phyloP scores from a whole-genome alignment of 2,329 filamentous ascomycete species.

The Diaporthe sp. region DNA sequence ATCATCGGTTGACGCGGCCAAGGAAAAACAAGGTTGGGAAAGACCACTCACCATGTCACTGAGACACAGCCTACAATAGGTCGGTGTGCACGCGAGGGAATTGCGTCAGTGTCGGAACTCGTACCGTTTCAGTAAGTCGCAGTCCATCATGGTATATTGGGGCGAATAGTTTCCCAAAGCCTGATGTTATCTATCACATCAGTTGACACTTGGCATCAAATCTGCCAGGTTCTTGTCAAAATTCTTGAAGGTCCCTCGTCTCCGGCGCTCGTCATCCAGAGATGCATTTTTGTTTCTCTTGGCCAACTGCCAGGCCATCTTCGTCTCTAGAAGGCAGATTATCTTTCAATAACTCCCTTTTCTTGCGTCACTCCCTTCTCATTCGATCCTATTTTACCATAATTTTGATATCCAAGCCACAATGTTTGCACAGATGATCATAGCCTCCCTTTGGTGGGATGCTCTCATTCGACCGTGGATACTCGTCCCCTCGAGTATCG shows the following conservation, averaged over 20 bases:
- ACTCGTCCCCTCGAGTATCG: background rate
- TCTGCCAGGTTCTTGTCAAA: background rate
- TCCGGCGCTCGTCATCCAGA: background rate
- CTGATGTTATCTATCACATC: background rate
- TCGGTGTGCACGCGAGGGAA: background rate
- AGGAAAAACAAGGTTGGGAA: background rate
- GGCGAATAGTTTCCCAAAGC: too few species aligned
- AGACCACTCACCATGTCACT: background rate
- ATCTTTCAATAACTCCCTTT: too few species aligned
- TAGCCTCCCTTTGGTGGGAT: background rate
- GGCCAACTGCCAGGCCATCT: too few species aligned
- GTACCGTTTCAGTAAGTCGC: background rate
- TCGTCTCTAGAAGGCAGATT: too few species aligned
- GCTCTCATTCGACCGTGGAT: background rate
- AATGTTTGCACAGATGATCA: background rate
- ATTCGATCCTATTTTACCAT: too few species aligned
- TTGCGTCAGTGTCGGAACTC: background rate
- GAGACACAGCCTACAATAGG: background rate
- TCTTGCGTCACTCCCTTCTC: too few species aligned
- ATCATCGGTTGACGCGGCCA: slow-evolving; percentile 2
- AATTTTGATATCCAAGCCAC: background rate
- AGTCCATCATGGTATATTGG: background rate
- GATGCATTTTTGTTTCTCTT: background rate
- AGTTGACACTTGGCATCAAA: too few species aligned
- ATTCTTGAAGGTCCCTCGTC: background rate